Base-by-base conservation (phyloP, 2,329 filamentous ascomycete species). In the Botryosphaeria dothidea region DNA sequence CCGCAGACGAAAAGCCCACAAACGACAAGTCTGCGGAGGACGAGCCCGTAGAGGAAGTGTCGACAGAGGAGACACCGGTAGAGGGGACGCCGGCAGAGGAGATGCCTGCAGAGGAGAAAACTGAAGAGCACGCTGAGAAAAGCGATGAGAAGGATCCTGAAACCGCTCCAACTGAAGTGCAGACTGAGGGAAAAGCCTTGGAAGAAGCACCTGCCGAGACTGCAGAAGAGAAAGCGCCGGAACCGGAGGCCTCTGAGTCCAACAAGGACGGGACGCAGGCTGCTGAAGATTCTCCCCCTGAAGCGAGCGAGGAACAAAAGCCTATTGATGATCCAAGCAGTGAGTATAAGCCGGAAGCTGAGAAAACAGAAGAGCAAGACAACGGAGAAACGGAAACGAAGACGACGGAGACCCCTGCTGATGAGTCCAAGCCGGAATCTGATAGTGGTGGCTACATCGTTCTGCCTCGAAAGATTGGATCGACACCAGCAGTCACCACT, bases 361-460 rank as follows among this genome's bases (percentile, higher is more conserved):
- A 27, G 15, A 23, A 52, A 9, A 5, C 23, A 7, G 48, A 17
- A 21, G 48, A 62, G n/a, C 38, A 58, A 19, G 43, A 46, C 15
- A 34, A 34, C 3, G 31, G 49, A 13, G 52, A 64, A 8, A 38
- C 38, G 8, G 49, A 46, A 21, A 49, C 19, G 49, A 63, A 54
- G 17, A 9, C 31, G 13, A 51, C 57, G 13, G 62, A 57, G 31
- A 29, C 51, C 2, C 38, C 49, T 15, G 25, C 56, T 11, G 61
- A 54, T 29, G 61, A 63, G 7, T n/a, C 48, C 8, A 48, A 46
- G n/a, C 25, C 49, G 1, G 38, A 56, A 27, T 46, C 41, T 5
- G 56, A 60, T 6, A 23, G 56, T 7, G 56, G 27, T 19, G 58
- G 45, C 11, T 64, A 64, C 52, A 64, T 64, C 23, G 27, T 41